phyloP scores from a whole-genome alignment of 2,329 filamentous ascomycete genomes.

The Aureobasidium subglaciale region DNA sequence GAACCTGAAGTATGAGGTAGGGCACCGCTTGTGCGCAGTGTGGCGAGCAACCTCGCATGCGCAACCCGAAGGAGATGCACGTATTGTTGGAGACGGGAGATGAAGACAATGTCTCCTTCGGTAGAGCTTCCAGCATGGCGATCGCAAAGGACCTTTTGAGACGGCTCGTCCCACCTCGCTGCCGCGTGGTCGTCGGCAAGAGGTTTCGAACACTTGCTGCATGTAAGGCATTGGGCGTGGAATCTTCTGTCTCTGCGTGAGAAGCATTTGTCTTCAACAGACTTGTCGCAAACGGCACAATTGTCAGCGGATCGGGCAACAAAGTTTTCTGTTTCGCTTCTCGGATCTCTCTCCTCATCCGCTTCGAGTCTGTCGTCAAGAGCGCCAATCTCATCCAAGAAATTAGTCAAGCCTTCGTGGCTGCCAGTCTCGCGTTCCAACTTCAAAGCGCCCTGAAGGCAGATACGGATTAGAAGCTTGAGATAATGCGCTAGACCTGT shows the following conservation, averaged over 20 bases:
- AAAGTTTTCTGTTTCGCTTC: slow-evolving; percentile 34
- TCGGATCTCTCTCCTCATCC: slow-evolving; percentile 49
- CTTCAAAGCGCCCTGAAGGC: slow-evolving; percentile 84
- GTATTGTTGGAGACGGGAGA: slow-evolving; percentile 88
- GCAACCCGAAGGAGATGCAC: slow-evolving; percentile 89
- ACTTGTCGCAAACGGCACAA: slow-evolving; percentile 71
- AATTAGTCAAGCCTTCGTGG: slow-evolving; percentile 68
- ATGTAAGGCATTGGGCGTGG: slow-evolving; percentile 72
- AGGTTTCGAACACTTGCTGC: slow-evolving; percentile 64
- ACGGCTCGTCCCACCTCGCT: slow-evolving; percentile 61
- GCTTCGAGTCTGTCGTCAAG: slow-evolving; percentile 71
- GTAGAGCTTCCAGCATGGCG: slow-evolving; percentile 43
- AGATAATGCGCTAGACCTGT: slow-evolving; percentile 95
- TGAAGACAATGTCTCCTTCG: slow-evolving; percentile 58
- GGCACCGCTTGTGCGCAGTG: slow-evolving; percentile 74
- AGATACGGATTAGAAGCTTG: slow-evolving; percentile 94
- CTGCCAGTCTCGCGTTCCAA: slow-evolving; percentile 76
- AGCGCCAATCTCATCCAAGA: slow-evolving; percentile 75
- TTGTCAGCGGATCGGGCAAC: slow-evolving; percentile 57
- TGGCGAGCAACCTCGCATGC: slow-evolving; percentile 79
- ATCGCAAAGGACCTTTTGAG: slow-evolving; percentile 63
- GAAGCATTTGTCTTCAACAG: slow-evolving; percentile 91
- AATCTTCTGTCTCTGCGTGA: slow-evolving; percentile 68
- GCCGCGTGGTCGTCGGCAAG: slow-evolving; percentile 62
- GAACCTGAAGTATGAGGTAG: slow-evolving; percentile 63